A percentile compares a stretch with the other conserved stretches of the same genome.
Conservation (phyloP, 2,329 filamentous ascomycete species). For the Corniculantispora saksenae region DNA sequence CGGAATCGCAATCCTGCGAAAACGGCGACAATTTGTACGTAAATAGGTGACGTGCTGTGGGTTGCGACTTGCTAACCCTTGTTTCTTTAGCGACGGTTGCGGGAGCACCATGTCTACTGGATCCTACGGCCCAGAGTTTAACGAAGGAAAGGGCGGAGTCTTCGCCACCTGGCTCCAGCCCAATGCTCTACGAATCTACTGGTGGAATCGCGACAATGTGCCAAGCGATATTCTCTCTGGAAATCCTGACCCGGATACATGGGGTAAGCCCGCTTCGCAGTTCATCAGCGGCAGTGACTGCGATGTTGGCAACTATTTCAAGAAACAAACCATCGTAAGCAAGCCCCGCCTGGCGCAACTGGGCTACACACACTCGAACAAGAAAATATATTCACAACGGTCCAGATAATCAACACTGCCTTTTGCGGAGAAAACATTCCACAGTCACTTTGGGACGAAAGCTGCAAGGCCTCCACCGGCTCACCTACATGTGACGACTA, state of each 20-base stretch:
- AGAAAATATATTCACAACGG: background rate
- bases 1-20: slow-evolving; percentile 23
- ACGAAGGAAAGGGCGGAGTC: slow-evolving; percentile 62
- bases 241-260: slow-evolving; percentile 60
- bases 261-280: slow-evolving; percentile 64
- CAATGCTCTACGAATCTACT: slow-evolving; percentile 69
- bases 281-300: slow-evolving; percentile 67
- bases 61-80: background rate
- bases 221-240: slow-evolving; percentile 60
- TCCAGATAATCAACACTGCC: slow-evolving; percentile 62
- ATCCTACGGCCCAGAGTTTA: slow-evolving; percentile 64
- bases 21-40: slow-evolving; percentile 23
- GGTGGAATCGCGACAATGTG: slow-evolving; percentile 65
- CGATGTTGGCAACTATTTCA: slow-evolving; percentile 67
- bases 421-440: slow-evolving; percentile 66
- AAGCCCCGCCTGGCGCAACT: background rate
- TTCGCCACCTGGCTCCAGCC: slow-evolving; percentile 71
- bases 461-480: slow-evolving; percentile 21
- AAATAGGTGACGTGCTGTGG: background rate
- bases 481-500: slow-evolving; percentile 67
- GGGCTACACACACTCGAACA: background rate
- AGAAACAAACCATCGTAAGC: slow-evolving; percentile 63
- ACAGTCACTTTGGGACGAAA: slow-evolving; percentile 21
- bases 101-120: slow-evolving; percentile 17
- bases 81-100: slow-evolving; percentile 12